Base-by-base conservation (phyloP, 352 stramenopile species). In the Phytophthora vignae region DNA sequence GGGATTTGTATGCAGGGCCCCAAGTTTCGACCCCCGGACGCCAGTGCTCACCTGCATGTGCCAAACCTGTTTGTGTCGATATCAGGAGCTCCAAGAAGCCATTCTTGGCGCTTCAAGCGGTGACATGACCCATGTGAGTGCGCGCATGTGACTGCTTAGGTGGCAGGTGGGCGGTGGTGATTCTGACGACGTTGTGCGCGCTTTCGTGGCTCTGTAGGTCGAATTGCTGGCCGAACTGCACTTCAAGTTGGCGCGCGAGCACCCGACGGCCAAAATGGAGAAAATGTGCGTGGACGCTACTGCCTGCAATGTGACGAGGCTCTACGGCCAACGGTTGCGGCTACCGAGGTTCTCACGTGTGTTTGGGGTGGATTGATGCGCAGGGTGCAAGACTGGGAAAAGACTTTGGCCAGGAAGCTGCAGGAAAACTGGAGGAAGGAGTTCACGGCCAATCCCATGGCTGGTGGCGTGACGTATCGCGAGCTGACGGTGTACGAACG, bases 301-400 rank as follows among this genome's bases (percentile, higher is more conserved):
- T 53, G 31, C 14, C 6, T 21, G 40, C 40, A 49, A 40, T 53
- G 25, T 54, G 67, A 52, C 29, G 36, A 73, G 12, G 60, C 49
- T 54, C 15, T 49, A 62, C 40, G 60, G 55, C 27, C 44, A 61
- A 50, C 48, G 60, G 52, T 65, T 75, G 67, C 21, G 22, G 17
- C 42, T 60, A 49, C 31, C 11, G 25, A 56, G 14, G 27, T 57
- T 25, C 64, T 78, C 15, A 80, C 58, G 55, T 10, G 48, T 42
- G 44, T 63, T 59, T n/a, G 14, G 67, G 52, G 22, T 9, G 33
- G n/a, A 22, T 68, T 42, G n/a, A 22, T 68, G 55, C 25, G 54
- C 57, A 96, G 89, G 87, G 68, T 93, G 27, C 85, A 94, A 71
- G 89, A 95, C 64, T 96, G 89, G 89, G 87, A 96, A 72, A 85